Evolutionary conservation across 1,284 basidiomycete genomes (phyloP), one percentile per base, ranked within the genome.

Genomic region (Lentinula novae-zelandiae): DNA sequence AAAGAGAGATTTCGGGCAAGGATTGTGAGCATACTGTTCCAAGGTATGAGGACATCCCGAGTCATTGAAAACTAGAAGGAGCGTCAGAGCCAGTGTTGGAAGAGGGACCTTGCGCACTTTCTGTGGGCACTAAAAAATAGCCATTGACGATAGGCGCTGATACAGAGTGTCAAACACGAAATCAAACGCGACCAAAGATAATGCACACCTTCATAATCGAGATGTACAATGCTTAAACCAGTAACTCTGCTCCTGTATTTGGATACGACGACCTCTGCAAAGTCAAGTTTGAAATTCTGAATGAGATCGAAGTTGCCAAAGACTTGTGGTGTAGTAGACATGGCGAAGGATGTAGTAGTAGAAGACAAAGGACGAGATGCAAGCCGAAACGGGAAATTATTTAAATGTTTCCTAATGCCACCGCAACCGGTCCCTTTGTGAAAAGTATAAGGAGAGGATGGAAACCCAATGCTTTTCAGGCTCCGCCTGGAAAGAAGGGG

Each of bases 41-140:
- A 98, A 78, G 0, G 95, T 97, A 71, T 98, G 95, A 0, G 95
- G 95, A 68, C 94, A 90, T 46, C 95, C 95, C 53, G 87, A 92
- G 72, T 97, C 95, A 75, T 96, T 82, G 74, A 96, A 96, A 69
- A 96, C 92, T 93, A 64, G 10, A 58, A 50, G 53, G 36, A 10
- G 13, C 39, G 49, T 64, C 53, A 65, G 62, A 49, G 48, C 27
- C 8, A 17, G 13, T 49, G 17, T 7, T 53, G 36, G 15, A 36
- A 22, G 54, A 51, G 27, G 39, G 49, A 27, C 9, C 9, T 48
- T 40, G 72, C 85, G 63, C 69, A 89, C 93, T 99, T 80, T 99
- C 97, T 10, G 95, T 97, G 6, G 87, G 87, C 46, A 98, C 86
- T 8, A 92, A 89, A 70, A 97, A 96, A 75, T 96, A 97, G 3